Conservation (phyloP, 331 rosid species). For the Malus hybrid region DNA sequence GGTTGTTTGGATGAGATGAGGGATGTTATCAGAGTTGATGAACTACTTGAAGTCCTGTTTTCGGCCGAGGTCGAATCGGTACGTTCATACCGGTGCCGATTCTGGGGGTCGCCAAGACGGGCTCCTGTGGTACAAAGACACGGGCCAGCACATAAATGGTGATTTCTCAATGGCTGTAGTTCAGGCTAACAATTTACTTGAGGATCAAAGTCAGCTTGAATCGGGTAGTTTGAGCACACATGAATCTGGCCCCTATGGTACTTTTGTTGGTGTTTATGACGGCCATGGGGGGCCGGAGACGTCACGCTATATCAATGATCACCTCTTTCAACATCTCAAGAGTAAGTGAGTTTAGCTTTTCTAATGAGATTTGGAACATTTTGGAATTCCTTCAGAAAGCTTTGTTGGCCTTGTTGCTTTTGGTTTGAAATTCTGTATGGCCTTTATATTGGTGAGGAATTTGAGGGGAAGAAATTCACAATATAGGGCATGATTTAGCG, state of each 20-base stretch:
- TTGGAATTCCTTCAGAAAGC: not conserved
- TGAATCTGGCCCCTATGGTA: conserved; percentile 84
- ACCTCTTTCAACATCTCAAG: conserved; percentile 88
- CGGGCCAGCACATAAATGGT: conserved; percentile 78
- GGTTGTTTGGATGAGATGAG: conserved; percentile 88
- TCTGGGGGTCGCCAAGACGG: conserved; percentile 83
- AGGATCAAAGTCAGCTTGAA: conserved; percentile 99
- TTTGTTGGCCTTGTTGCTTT: not conserved
- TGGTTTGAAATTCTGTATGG: not conserved
- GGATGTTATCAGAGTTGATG: conserved; percentile 95
- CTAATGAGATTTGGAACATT: not conserved
- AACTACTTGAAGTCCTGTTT: conserved; percentile 87
- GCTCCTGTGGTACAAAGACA: conserved; percentile 92
- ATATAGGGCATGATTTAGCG: not conserved
- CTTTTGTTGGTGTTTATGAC: conserved; percentile 87
- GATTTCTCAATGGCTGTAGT: conserved; percentile 97
- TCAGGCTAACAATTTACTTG: conserved; percentile 96
- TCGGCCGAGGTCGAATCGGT: conserved; percentile 74
- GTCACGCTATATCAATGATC: conserved; percentile 71
- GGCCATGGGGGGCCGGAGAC: conserved; percentile 99
- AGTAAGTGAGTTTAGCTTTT: conserved; percentile 43
- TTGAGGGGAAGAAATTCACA: not conserved
- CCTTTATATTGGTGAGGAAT: not conserved
- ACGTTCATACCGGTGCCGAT: conserved; percentile 48
- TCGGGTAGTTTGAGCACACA: conserved; percentile 74